phyloP scores from a whole-genome alignment of 345 rosid genomes.

The Camelina sativa region DNA sequence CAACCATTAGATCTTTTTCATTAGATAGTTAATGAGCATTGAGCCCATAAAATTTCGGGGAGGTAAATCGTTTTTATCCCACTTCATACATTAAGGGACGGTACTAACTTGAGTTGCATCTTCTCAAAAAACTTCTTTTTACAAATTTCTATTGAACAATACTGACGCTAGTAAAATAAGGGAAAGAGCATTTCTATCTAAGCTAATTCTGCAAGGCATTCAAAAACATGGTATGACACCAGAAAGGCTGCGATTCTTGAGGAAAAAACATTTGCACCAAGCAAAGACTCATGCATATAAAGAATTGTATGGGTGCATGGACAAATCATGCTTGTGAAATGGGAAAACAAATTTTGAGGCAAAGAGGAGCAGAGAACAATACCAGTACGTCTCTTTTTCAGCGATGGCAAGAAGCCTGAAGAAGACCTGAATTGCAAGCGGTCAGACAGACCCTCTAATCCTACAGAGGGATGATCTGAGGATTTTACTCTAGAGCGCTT shows the following conservation, averaged over 20 bases:
- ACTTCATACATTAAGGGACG: conserved; percentile 13
- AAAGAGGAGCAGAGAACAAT: conserved; percentile 40
- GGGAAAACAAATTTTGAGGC: conserved; percentile 30
- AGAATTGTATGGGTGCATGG: conserved; percentile 19
- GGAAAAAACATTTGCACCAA: neutral
- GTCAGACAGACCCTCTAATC: conserved; percentile 59
- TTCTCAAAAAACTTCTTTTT: neutral
- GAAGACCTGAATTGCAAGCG: conserved; percentile 71
- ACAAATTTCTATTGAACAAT: neutral
- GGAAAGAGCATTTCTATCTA: conserved; percentile 4
- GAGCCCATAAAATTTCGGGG: neutral
- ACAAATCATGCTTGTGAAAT: conserved; percentile 29
- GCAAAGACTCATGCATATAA: conserved; percentile 31
- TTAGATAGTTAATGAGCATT: conserved; percentile 15
- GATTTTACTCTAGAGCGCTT: conserved; percentile 58
- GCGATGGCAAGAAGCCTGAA: conserved; percentile 62
- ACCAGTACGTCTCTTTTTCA: conserved; percentile 78
- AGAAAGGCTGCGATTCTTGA: conserved; percentile 18
- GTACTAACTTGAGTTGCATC: conserved; percentile 19
- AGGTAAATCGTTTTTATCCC: neutral
- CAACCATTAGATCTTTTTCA: conserved; percentile 18
- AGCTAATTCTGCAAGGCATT: conserved; percentile 22
- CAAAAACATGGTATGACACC: conserved; percentile 15
- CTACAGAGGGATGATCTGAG: conserved; percentile 49
- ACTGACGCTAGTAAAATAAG: conserved; percentile 4